Conservation (phyloP, 805 yeast species). For the Brettanomyces nanus region DNA sequence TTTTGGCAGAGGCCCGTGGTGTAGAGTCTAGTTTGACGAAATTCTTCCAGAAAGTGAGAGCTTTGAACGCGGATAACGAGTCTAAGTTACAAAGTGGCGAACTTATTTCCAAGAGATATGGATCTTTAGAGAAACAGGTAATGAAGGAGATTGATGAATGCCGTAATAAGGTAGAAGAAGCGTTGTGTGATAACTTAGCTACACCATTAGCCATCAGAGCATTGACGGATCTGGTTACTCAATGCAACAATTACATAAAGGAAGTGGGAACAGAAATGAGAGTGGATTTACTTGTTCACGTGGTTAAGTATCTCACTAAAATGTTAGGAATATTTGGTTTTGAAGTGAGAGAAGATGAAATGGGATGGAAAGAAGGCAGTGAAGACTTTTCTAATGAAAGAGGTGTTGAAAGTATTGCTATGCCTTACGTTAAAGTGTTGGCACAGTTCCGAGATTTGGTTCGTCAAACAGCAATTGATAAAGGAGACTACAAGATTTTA, state of each 20-base stretch:
- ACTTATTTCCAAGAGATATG: constrained; percentile 55
- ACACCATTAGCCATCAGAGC: constrained; percentile 67
- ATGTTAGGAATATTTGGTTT: constrained; percentile 73
- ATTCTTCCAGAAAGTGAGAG: constrained; percentile 82
- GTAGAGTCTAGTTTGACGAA: constrained; percentile 69
- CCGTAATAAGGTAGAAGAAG: constrained; percentile 55
- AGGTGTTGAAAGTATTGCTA: constrained; percentile 52
- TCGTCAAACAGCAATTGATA: constrained; percentile 61
- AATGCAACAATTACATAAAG: constrained; percentile 64
- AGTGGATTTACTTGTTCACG: constrained; percentile 58
- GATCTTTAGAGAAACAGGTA: constrained; percentile 41
- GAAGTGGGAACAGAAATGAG: constrained; percentile 42
- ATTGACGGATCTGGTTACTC: constrained; percentile 60
- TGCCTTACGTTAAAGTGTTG: constrained; percentile 75
- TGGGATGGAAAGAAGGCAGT: constrained; percentile 69
- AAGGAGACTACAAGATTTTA: constrained; percentile 43
- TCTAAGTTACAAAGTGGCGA: constrained; percentile 40
- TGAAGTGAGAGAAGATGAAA: constrained; percentile 51
- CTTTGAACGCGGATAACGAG: constrained; percentile 59
- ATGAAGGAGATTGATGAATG: constrained; percentile 39
- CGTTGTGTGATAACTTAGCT: constrained; percentile 83
- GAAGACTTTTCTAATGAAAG: not conserved
- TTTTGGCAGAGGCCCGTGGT: constrained; percentile 69
- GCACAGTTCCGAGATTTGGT: constrained; percentile 78
- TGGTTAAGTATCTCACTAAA: constrained; percentile 62